Conservation (phyloP, 345 rosid genomes). For the Noccaea caerulescens region DNA sequence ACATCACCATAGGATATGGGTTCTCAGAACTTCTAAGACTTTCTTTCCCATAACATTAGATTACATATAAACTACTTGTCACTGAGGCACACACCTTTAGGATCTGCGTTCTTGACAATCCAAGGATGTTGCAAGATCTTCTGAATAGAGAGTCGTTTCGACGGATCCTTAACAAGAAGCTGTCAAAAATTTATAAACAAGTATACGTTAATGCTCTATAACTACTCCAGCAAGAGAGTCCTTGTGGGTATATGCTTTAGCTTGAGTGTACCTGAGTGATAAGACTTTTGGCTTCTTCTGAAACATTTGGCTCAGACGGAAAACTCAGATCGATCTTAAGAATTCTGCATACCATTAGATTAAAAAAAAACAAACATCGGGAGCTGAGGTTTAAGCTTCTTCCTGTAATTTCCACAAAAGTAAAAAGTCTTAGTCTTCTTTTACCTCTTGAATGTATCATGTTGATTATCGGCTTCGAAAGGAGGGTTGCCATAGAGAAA, state of each 20-base stretch:
- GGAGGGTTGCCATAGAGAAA: slow-evolving; percentile 94
- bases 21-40: slow-evolving; percentile 1
- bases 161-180: slow-evolving; percentile 90
- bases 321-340: slow-evolving; percentile 74
- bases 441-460: slow-evolving; percentile 80
- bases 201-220: slow-evolving; percentile 4
- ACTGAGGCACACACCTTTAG: slow-evolving; percentile 54
- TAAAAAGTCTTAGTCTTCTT: slow-evolving; percentile 4
- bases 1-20: not conserved
- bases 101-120: slow-evolving; percentile 82
- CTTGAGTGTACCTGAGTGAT: slow-evolving; percentile 56
- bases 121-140: slow-evolving; percentile 91
- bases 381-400: slow-evolving; percentile 7
- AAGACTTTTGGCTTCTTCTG: slow-evolving; percentile 74
- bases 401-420: not conserved
- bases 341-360: slow-evolving; percentile 59
- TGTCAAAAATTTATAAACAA: slow-evolving; percentile 46
- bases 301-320: slow-evolving; percentile 65
- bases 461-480: slow-evolving; percentile 87
- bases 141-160: slow-evolving; percentile 75
- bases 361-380: not conserved
- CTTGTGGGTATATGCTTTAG: slow-evolving; percentile 1
- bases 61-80: slow-evolving; percentile 12
- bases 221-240: slow-evolving; percentile 25
- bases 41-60: slow-evolving; percentile 16